These are phyloP conservation scores for Yamadazyma membranifaciens DNA, from an alignment of 1,139 yeast genomes.

Conservation along the genomic window DNA sequence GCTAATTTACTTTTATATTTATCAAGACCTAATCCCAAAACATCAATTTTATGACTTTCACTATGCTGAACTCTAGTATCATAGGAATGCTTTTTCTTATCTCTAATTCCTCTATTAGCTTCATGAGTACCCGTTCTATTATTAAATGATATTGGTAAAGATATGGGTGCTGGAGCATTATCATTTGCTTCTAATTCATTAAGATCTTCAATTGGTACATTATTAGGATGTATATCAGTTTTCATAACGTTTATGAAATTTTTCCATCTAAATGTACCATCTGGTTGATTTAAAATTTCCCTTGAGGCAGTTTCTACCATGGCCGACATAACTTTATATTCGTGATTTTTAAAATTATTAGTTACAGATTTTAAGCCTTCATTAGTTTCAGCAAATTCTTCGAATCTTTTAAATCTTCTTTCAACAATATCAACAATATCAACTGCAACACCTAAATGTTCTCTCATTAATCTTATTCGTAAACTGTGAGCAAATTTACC, in stretches of 20 bases:
- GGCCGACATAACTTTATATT: conserved; percentile 49
- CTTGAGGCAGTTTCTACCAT: conserved; percentile 75
- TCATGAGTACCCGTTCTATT: conserved; percentile 74
- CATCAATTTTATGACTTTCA: conserved; percentile 64
- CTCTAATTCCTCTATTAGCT: conserved; percentile 82
- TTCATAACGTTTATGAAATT: conserved; percentile 24
- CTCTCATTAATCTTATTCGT: conserved; percentile 91
- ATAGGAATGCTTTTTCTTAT: conserved; percentile 73
- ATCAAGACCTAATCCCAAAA: conserved; percentile 74
- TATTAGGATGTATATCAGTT: conserved; percentile 20
- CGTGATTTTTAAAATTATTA: conserved; percentile 31
- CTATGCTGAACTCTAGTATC: conserved; percentile 79
- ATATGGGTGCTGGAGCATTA: conserved; percentile 31
- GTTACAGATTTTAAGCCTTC: conserved; percentile 47
- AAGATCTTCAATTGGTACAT: conserved; percentile 26
- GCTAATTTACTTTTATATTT: conserved; percentile 48
- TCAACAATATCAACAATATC: conserved; percentile 86
- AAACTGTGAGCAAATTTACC: conserved; percentile 88
- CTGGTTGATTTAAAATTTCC: conserved; percentile 51
- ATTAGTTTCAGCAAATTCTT: conserved; percentile 48
- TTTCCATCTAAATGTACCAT: conserved; percentile 53
- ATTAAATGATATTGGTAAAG: conserved; percentile 69
- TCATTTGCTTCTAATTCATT: conserved; percentile 29
- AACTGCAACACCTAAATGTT: conserved; percentile 91
- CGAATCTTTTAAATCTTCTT: conserved; percentile 63